Percentiles rank a stretch among this genome's conserved stretches.
These are phyloP conservation scores for Leucosporidium creatinivorum DNA, from an alignment of 768 basidiomycete species.

Conservation along the genomic window DNA sequence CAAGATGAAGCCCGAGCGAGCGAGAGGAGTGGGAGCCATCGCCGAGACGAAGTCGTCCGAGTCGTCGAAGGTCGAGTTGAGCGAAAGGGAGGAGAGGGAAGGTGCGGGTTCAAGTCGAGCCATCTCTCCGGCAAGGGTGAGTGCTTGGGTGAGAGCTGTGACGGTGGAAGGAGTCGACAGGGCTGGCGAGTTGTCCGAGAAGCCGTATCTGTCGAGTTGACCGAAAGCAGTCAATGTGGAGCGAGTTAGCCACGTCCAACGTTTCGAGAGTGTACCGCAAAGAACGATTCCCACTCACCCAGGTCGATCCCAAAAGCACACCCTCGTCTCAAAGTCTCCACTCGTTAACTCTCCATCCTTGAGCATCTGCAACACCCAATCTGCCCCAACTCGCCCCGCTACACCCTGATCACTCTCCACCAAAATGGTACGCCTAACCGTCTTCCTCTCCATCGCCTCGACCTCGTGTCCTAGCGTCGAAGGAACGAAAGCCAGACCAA, in stretches of 20 bases:
- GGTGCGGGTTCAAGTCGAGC: conserved; percentile 29
- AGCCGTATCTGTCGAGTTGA: conserved; percentile 26
- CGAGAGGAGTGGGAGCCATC: conserved; percentile 21
- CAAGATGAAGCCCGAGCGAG: conserved; percentile 29
- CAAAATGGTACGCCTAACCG: conserved; percentile 29
- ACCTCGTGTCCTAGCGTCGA: background rate
- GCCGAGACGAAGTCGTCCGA: background rate
- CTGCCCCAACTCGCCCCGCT: conserved; percentile 16
- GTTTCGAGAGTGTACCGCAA: too few relatives aligned
- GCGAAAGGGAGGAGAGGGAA: background rate
- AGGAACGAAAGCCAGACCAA: background rate
- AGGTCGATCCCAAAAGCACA: conserved; percentile 32
- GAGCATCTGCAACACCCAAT: conserved; percentile 27
- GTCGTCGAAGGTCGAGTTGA: background rate
- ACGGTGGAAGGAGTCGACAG: conserved; percentile 14
- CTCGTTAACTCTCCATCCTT: conserved; percentile 23
- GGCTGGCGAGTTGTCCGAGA: conserved; percentile 23
- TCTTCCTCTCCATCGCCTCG: conserved; percentile 8
- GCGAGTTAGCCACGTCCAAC: background rate
- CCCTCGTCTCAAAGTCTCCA: conserved; percentile 22
- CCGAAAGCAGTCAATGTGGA: too few relatives aligned
- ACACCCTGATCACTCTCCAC: conserved; percentile 30
- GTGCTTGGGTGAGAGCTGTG: conserved; percentile 26
- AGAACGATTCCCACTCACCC: conserved; percentile 8
- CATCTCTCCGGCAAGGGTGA: conserved; percentile 26